Evolutionary conservation across 768 basidiomycete species (phyloP), one percentile per base, ranked within the genome.

Genomic region (Crepidotus variabilis): DNA sequence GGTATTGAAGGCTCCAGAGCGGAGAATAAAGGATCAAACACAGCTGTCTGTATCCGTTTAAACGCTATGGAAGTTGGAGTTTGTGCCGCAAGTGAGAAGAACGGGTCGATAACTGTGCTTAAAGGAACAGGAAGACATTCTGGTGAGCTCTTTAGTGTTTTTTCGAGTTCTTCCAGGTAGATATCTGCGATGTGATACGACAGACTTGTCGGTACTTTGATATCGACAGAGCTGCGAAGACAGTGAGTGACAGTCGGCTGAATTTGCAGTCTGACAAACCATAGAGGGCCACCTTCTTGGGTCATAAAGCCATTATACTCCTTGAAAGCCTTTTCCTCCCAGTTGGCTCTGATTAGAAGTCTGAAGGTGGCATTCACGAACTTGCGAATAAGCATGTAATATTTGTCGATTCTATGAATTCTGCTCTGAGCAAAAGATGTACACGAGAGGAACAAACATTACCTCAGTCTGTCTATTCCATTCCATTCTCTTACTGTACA

Each of bases 401-500:
- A 98, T 70, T 99, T 99, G 79, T 99, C 96, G 69, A 98, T 86
- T 62, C 95, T 97, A 64, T 10, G 23, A 10, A 50, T 34, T 5
- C 20, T n/a, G 52, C 36, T 56, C 50, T 55, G 14, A 50, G 24
- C 51, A 57, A 56, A 43, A 46, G 9, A 55, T 43, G 16, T 33
- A 22, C 53, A n/a, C 36, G 39, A 3, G 43, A 50, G 33, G 23
- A 54, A 33, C 45, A 35, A 6, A 33, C 69, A 83, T 60, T 60
- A 96, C 95, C 96, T 77, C 63, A 96, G 72, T 46, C 90, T 80
- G 68, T 99, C 96, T 33, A 99, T 89, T 2, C 92, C 90, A 60
- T 79, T 86, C 95, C 96, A 98, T 72, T 99, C 96, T 11, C 94
- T 78, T 6, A 94, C 89, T 2, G 85, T 90, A 4, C 87, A 83